Conservation (phyloP, 2,329 filamentous ascomycete species). For the Sporothrix variecibatus region DNA sequence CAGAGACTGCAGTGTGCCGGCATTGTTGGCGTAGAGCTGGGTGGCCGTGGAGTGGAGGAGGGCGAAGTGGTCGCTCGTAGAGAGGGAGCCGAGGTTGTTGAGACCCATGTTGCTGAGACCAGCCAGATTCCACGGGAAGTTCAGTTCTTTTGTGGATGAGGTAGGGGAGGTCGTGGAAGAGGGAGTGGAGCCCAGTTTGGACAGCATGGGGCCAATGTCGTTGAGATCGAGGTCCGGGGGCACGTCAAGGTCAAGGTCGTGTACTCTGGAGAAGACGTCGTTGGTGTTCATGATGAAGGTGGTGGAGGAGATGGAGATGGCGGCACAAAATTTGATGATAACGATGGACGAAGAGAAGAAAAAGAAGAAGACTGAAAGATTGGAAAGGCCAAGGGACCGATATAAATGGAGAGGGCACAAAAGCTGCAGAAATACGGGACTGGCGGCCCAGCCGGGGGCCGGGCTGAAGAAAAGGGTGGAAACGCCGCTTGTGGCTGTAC, state of each 20-base stretch:
- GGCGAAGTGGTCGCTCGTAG: background rate
- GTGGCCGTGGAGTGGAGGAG: constrained; percentile 15
- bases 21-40: constrained; percentile 7
- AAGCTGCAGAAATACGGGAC: background rate
- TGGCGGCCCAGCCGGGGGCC: background rate
- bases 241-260: constrained; percentile 12
- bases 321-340: background rate
- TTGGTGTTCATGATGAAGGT: constrained; percentile 11
- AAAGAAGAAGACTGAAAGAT: background rate
- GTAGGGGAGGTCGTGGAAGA: background rate
- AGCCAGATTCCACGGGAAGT: background rate
- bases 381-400: background rate
- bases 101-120: background rate
- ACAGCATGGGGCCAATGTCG: constrained; percentile 3
- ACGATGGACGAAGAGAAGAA: background rate
- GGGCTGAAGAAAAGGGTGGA: background rate
- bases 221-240: constrained; percentile 10
- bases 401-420: background rate
- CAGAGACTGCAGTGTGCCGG: background rate
- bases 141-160: background rate
- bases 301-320: background rate
- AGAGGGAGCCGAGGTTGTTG: background rate
- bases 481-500: constrained; percentile 9
- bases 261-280: background rate
- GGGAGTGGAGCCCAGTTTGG: background rate